These are phyloP conservation scores for Ajuga reptans DNA, from an alignment of 305 asterid species.

Conservation along the genomic window DNA sequence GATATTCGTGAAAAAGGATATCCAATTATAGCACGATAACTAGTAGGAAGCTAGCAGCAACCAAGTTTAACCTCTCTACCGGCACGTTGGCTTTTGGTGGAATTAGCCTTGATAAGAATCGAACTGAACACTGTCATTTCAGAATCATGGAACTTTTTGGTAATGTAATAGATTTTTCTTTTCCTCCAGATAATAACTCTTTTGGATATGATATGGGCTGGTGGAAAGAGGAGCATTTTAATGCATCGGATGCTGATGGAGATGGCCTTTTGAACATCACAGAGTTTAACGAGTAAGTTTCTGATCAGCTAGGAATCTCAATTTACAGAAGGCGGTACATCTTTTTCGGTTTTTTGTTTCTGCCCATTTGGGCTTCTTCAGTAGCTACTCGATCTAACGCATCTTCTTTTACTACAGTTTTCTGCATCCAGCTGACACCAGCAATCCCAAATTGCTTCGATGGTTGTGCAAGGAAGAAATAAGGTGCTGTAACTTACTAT, in stretches of 20 bases:
- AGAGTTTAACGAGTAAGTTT: slow-evolving; percentile 83
- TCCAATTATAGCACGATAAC: neutral
- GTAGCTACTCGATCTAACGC: slow-evolving; percentile 11
- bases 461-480: slow-evolving; percentile 94
- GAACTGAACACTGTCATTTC: neutral
- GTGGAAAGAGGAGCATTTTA: slow-evolving; percentile 96
- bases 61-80: neutral
- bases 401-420: slow-evolving; percentile 42
- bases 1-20: neutral
- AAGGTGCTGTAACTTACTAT: slow-evolving; percentile 41
- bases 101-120: neutral
- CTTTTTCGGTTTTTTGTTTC: neutral
- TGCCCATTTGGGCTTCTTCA: slow-evolving; percentile 11
- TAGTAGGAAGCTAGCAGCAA: neutral
- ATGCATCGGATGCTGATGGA: slow-evolving; percentile 82
- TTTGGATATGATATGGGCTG: slow-evolving; percentile 86
- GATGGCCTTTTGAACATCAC: slow-evolving; percentile 75
- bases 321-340: neutral
- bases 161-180: slow-evolving; percentile 4
- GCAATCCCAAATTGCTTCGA: slow-evolving; percentile 58
- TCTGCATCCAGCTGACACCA: slow-evolving; percentile 85
- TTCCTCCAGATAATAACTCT: slow-evolving; percentile 44
- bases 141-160: neutral
- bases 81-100: neutral
- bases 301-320: slow-evolving; percentile 12